Evolutionary conservation across 1,139 yeast genomes (phyloP).

Genomic region (Candida freyschussii): DNA sequence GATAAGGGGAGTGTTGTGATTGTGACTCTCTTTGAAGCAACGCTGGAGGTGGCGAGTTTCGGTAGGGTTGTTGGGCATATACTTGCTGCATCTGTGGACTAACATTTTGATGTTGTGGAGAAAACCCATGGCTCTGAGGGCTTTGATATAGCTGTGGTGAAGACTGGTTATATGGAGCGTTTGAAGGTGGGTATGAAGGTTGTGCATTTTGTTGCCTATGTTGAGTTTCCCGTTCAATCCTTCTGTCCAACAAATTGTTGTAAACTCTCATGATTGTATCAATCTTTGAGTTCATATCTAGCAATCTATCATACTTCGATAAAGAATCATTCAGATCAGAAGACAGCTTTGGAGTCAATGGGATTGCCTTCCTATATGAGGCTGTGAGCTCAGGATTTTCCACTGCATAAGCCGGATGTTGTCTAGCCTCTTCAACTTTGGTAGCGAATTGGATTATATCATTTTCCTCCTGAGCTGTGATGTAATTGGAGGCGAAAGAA

Average conservation of each 20-base stretch:
- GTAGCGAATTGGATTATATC: slow-evolving; percentile 67
- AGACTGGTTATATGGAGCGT: too few species aligned
- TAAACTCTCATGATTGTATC: slow-evolving; percentile 75
- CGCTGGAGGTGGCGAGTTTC: not conserved
- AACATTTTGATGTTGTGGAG: slow-evolving; percentile 12
- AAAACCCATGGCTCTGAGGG: too few species aligned
- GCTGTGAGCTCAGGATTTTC: slow-evolving; percentile 32
- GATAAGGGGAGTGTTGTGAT: not conserved
- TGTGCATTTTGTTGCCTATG: slow-evolving; percentile 13
- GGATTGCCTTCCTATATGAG: slow-evolving; percentile 58
- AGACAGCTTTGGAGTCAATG: slow-evolving; percentile 72
- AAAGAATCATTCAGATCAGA: slow-evolving; percentile 58
- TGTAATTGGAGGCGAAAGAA: slow-evolving; percentile 7
- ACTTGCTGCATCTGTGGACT: slow-evolving; percentile 3
- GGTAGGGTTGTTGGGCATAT: slow-evolving; percentile 2
- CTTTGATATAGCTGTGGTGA: slow-evolving; percentile 1
- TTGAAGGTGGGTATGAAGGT: slow-evolving; percentile 9
- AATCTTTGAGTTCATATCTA: slow-evolving; percentile 78
- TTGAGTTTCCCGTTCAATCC: slow-evolving; percentile 32
- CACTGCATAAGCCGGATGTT: slow-evolving; percentile 50
- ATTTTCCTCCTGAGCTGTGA: slow-evolving; percentile 60
- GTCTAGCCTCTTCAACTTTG: slow-evolving; percentile 50
- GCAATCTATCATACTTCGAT: slow-evolving; percentile 62
- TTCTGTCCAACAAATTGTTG: slow-evolving; percentile 70
- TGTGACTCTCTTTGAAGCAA: slow-evolving; percentile 1